Evolutionary conservation across 2,329 filamentous ascomycete genomes (phyloP).

Genomic region (Verticillium tricorpus): DNA sequence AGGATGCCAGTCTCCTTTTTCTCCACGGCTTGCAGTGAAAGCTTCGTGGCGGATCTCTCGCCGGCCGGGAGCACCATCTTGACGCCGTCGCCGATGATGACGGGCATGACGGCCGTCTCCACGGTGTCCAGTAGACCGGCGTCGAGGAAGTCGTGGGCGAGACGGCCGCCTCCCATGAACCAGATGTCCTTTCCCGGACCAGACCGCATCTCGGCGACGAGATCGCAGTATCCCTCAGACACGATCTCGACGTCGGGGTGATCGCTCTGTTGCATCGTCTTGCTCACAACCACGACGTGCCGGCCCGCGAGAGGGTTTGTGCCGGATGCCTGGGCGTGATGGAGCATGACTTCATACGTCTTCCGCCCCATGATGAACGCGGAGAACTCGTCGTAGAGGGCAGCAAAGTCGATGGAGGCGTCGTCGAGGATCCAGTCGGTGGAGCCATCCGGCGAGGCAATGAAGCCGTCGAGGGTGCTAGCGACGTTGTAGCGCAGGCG

Average conservation of each 20-base stretch:
- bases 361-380: conserved; percentile 29
- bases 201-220: conserved; percentile 16
- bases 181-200: conserved; percentile 23
- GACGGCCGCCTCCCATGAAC: conserved; percentile 28
- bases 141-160: conserved; percentile 22
- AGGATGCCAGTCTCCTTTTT: conserved; percentile 15
- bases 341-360: conserved; percentile 24
- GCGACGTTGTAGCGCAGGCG: conserved; percentile 27
- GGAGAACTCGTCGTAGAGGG: conserved; percentile 24
- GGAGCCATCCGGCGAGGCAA: conserved; percentile 23
- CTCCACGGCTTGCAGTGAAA: conserved; percentile 10
- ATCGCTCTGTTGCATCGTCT: conserved; percentile 7
- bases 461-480: conserved; percentile 28
- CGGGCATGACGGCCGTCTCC: conserved; percentile 23
- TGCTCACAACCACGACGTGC: conserved; percentile 23
- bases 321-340: conserved; percentile 3
- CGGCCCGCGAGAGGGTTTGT: conserved; percentile 16
- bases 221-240: conserved; percentile 9
- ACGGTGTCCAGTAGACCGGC: conserved; percentile 24
- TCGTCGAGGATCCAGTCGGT: conserved; percentile 26
- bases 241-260: conserved; percentile 18
- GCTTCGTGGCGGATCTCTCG: neutral
- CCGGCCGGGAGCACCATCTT: conserved; percentile 13
- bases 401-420: conserved; percentile 24
- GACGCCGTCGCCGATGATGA: conserved; percentile 18